Base-by-base conservation (phyloP, 2,329 filamentous ascomycete genomes). In the Colletotrichum filicis region DNA sequence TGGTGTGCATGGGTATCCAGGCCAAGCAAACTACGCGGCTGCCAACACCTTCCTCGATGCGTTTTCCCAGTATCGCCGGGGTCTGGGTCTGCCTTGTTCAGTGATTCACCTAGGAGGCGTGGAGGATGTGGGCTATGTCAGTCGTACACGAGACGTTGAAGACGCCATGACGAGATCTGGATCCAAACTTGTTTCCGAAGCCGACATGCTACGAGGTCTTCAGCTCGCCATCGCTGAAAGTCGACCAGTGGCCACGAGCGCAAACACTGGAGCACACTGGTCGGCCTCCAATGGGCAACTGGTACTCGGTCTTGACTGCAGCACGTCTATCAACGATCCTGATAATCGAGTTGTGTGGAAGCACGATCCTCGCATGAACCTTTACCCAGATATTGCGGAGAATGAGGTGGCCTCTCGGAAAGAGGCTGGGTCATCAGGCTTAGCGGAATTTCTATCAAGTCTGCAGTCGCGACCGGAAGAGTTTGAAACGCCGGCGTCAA, bases 41-140 rank as follows among this genome's bases (percentile, higher is more conserved):
- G 83, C 81, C 22, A 86, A 85, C 75, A 79, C 80, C 5, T 87
- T 82, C 77, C 76, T 85, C 16, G 81, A 86, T 46, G 76, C 80
- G 5, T 81, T 87, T 26, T 80, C 78, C 1, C 79, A 80, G 12
- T 83, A 83, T 61, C 81, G 85, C 7, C 74, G 77, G 1, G 62
- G 68, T 1, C 75, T 76, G 0, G 83, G 83, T 3, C 77, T 86
- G 4, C 77, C 84, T 0, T 85, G 81, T 2, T 80, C 82, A 0
- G 74, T 78, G 9, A 79, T 87, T 1, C 77, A 87, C 69, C 78
- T 88, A 16, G 82, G 83, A 2, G 74, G 76, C 3, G 77, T 87
- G 1, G 78, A 79, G 2, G 84, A 80, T 1, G 77, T 82, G 1
- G 85, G 86, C 1, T 83, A 71, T 7, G 55, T 73, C 3, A 77